A percentile compares a stretch with the other conserved stretches of the same genome.
Evolutionary conservation across 306 rosid genomes (phyloP).

Genomic region (Trifolium pratense): DNA sequence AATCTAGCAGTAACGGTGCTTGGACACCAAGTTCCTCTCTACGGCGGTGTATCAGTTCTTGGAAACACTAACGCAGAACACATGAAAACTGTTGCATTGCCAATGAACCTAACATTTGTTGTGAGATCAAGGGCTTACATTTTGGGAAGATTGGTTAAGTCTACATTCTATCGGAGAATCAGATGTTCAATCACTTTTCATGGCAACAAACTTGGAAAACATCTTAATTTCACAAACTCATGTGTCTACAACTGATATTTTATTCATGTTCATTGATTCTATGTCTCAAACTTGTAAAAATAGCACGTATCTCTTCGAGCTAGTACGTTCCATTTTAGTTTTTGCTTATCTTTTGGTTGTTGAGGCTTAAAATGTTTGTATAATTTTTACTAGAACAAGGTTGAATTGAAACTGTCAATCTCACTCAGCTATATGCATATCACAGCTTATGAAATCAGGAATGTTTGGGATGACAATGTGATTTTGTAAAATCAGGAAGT

Average conservation of each 20-base stretch:
- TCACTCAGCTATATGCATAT: neutral
- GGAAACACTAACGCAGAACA: conserved; percentile 40
- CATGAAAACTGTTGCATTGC: conserved; percentile 51
- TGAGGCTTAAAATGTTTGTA: neutral
- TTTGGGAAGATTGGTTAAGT: conserved; percentile 73
- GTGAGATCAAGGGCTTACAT: conserved; percentile 86
- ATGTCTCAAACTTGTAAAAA: neutral
- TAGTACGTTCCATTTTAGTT: too few species aligned
- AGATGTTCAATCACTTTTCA: conserved; percentile 71
- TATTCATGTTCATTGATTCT: neutral
- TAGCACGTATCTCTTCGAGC: too few species aligned
- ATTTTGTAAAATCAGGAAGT: too few species aligned
- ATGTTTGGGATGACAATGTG: too few species aligned
- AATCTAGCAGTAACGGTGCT: conserved; percentile 53
- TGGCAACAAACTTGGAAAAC: conserved; percentile 69
- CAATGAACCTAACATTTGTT: conserved; percentile 73
- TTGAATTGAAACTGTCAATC: neutral
- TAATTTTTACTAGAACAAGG: neutral
- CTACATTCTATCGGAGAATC: conserved; percentile 70
- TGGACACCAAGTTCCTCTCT: conserved; percentile 77
- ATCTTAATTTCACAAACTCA: conserved; percentile 54
- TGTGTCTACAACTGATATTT: conserved; percentile 60
- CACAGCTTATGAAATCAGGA: too few species aligned
- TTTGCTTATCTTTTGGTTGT: neutral
- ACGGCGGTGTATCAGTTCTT: conserved; percentile 70